Base-by-base conservation (phyloP, 2,329 filamentous ascomycete species). In the Sporothrix mexicana region DNA sequence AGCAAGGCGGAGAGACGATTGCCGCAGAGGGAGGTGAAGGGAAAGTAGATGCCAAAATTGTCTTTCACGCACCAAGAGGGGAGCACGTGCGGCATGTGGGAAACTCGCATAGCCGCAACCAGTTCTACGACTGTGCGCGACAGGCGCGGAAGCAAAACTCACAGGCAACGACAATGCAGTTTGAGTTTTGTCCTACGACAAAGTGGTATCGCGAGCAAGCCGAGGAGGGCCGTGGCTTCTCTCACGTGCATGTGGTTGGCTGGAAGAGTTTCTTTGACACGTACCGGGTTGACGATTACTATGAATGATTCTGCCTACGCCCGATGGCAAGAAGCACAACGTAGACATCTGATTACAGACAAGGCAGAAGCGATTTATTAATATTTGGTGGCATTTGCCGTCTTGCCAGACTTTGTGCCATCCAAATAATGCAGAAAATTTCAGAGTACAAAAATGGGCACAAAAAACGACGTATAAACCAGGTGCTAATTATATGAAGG, bases 121-220 rank as follows among this genome's bases (percentile, higher is more conserved):
- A 77, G 4, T 79, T 89, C 23, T 83, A 83, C 74, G 81, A 84
- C 51, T 77, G 79, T 53, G 82, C 83, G 4, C 75, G 75, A 7
- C 69, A 76, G 8, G 74, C 74, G 61, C 78, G 68, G 72, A 75
- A 49, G 74, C 77, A 15, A 71, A 73, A 79, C 20, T 68, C 74
- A 6, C 57, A 72, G 2, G 76, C 76, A 20, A 73, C 64, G 5
- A 71, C 61, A 1, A 82, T 85, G 77, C 10, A 66, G 36, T 88
- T 83, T 76, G 77, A 77, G 17, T 88, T 85, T 75, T 77, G 77
- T 57, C 82, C 85, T 9, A 89, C 88, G 1, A 73, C 80, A 73
- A 79, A 84, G 4, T 90, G 88, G 88, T 90, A 89, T 74, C 75
- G 76, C 3, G 80, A 84, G 51, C 85, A 87, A 74, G 76, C 80